These are phyloP conservation scores for Artemisia argyi DNA, from an alignment of 129 eudicot species.

Conservation along the genomic window DNA sequence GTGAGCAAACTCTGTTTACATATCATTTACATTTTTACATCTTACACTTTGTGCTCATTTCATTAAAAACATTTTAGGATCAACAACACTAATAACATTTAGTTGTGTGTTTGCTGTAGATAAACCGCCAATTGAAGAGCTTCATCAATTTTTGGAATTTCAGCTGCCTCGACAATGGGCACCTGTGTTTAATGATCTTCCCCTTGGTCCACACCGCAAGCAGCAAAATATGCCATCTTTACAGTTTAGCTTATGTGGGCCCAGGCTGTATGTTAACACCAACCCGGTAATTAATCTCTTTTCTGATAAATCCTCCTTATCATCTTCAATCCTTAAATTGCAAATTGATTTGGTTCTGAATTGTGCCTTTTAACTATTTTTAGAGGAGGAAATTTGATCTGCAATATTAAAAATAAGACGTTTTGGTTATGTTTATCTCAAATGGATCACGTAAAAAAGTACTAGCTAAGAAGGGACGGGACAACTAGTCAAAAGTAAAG, in stretches of 20 bases:
- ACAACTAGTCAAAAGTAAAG: no score
- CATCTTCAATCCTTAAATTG: background rate
- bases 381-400: no score
- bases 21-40: background rate
- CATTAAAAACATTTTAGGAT: background rate
- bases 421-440: background rate
- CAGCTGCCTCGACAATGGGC: constrained; percentile 99
- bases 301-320: background rate
- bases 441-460: no score
- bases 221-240: constrained; percentile 69
- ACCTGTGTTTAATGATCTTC: constrained; percentile 89
- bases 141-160: constrained; percentile 95
- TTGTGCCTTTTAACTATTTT: background rate
- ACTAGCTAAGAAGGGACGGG: no score
- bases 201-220: constrained; percentile 93
- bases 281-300: constrained; percentile 17
- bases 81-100: background rate
- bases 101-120: constrained; percentile 41
- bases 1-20: constrained; percentile 47
- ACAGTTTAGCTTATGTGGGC: constrained; percentile 94
- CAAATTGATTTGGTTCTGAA: background rate
- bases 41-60: background rate
- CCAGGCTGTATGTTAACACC: constrained; percentile 80
- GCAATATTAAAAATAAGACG: background rate
- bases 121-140: constrained; percentile 97